Base-by-base conservation (phyloP, 495 filamentous ascomycete species). In the Penicillium chermesinum region DNA sequence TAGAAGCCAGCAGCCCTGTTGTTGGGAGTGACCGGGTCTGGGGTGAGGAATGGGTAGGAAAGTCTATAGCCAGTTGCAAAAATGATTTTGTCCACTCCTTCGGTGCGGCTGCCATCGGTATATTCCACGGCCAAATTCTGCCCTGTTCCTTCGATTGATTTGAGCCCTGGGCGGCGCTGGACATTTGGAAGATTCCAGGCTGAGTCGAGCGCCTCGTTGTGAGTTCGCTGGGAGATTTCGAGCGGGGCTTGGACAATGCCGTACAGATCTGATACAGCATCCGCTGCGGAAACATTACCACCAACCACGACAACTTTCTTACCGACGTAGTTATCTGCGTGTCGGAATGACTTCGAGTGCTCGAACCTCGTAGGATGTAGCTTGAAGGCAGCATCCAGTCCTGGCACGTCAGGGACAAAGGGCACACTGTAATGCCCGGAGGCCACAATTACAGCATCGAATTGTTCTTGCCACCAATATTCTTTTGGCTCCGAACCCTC, bases 361-460 rank as follows among this genome's bases (percentile, higher is more conserved):
- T 58, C 58, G 18, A 66, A 62, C 12, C 17, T 39, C 12, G 38
- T 40, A 2, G 63, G 61, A 33, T 47, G 38, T 2, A 47, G 37
- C 21, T 35, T 20, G 18, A 50, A 37, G 4, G 55, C 52, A 9
- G 20, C 18, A 13, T 25, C 40, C 12, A 66, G 37, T 0, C 63
- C 61, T 1, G 41, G 36, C 7, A 85, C 74, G 2, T 71, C 55
- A 0, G 88, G 88, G 9, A 91, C 72, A 46, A 74, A 79, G 0
- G 82, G 82, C 2, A 83, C 77, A 14, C 76, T 74, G 58, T 88
- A 90, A 59, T 94, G 88, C 0, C 88, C 88, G 18, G 74, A 84
- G 2, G 86, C 87, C 14, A 90, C 78, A 2, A 89, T 73, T 0
- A 91, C 79, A 7, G 86, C 88, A 64, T 91, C 88, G 55, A 62